These are phyloP conservation scores for Lentinula aciculospora DNA, from an alignment of 768 basidiomycete genomes.

Conservation along the genomic window DNA sequence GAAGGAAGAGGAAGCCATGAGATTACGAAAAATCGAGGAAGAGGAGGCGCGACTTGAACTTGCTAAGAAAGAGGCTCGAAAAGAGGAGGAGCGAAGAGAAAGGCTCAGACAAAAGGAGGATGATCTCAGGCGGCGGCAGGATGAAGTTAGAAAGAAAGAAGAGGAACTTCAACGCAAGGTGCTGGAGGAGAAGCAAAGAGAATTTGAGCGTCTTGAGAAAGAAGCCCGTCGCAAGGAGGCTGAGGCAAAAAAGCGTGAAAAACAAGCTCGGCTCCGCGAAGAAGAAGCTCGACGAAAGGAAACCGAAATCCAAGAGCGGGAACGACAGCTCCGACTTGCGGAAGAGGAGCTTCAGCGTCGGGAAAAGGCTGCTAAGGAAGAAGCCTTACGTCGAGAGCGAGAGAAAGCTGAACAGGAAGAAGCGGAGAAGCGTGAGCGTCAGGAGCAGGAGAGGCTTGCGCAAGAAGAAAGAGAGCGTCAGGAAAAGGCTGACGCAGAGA, in stretches of 20 bases:
- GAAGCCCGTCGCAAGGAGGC: constrained; percentile 21
- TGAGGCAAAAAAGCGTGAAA: constrained; percentile 15
- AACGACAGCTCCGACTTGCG: constrained; percentile 24
- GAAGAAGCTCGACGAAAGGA: constrained; percentile 19
- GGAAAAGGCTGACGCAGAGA: constrained; percentile 16
- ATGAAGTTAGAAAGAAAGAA: constrained; percentile 13
- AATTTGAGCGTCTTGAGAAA: constrained; percentile 19
- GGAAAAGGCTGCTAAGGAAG: constrained; percentile 17
- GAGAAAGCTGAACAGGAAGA: constrained; percentile 12
- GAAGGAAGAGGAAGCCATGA: background rate
- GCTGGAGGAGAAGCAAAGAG: constrained; percentile 11
- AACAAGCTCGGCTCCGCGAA: constrained; percentile 17
- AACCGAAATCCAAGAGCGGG: constrained; percentile 20
- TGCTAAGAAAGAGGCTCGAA: constrained; percentile 6
- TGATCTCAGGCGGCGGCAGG: constrained; percentile 9
- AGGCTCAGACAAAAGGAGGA: constrained; percentile 15
- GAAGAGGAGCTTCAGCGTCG: constrained; percentile 30
- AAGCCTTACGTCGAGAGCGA: background rate
- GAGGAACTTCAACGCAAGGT: constrained; percentile 12
- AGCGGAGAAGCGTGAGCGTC: constrained; percentile 21
- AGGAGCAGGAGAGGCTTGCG: constrained; percentile 9
- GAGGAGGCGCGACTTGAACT: constrained; percentile 19
- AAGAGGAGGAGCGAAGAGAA: constrained; percentile 19
- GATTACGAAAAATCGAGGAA: constrained; percentile 16
- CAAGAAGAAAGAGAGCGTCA: constrained; percentile 15